Percentiles rank a stretch among this genome's conserved stretches.
Conservation (phyloP, 768 basidiomycete species). For the Trametes cingulata region DNA sequence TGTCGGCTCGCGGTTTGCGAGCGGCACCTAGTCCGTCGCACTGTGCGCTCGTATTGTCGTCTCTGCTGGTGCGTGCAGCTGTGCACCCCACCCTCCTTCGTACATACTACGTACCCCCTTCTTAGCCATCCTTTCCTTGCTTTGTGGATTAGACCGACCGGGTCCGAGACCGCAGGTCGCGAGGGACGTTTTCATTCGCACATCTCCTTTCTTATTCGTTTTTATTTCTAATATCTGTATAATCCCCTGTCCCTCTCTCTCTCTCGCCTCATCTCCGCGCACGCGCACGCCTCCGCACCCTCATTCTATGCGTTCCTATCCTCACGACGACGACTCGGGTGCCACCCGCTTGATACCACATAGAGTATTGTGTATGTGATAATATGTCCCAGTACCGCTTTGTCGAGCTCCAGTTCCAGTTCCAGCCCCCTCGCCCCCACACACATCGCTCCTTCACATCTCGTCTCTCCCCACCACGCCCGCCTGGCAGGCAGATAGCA, state of each 20-base stretch:
- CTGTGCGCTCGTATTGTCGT: neutral
- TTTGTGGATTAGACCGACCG: slow-evolving; percentile 17
- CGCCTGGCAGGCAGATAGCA: neutral
- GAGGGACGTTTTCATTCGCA: slow-evolving; percentile 5
- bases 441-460: neutral
- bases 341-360: neutral
- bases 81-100: slow-evolving; percentile 20
- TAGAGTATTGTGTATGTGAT: slow-evolving; percentile 6
- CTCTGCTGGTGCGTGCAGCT: slow-evolving; percentile 6
- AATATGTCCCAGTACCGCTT: slow-evolving; percentile 12
- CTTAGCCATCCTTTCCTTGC: neutral
- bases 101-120: slow-evolving; percentile 2
- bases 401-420: neutral
- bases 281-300: slow-evolving; percentile 5
- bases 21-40: slow-evolving; percentile 38
- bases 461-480: neutral
- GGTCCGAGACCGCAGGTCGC: slow-evolving; percentile 8
- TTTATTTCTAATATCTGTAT: slow-evolving; percentile 33
- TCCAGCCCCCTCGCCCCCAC: neutral
- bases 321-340: neutral
- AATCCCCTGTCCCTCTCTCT: slow-evolving; percentile 28
- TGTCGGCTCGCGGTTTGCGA: slow-evolving; percentile 61
- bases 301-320: slow-evolving; percentile 9
- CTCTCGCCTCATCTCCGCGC: neutral
- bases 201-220: slow-evolving; percentile 24